Evolutionary conservation across 257 asterid genomes (phyloP), one percentile per base, ranked within the genome.

Genomic region (Rehmannia glutinosa): DNA sequence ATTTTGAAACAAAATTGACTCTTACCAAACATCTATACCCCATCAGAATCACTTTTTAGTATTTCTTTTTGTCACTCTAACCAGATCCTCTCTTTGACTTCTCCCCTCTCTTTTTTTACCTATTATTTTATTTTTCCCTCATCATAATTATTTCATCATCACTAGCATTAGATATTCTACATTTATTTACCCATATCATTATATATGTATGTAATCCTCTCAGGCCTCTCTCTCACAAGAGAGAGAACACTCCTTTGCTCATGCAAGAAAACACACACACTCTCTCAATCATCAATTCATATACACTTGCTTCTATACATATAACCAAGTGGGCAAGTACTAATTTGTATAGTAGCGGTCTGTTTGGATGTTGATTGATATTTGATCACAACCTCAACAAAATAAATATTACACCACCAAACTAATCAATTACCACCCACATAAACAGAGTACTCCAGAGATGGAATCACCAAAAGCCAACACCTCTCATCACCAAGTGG

Each of bases 401-500:
- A 32, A 66, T 59, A 60, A 64, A 24, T 23, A 53, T 10, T 24
- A 56, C 61, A 9, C 25, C 41, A 49, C 38, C 45, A 4, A 41
- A 19, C 30, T 21, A 49, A 49, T 0, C 13, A 5, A 43, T 13
- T 20, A 10, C 50, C 25, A 12, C 61, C 10, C 57, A 25, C 15
- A 12, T 2, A 11, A 27, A 17, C 17, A 6, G 43, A 38, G 1
- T 19, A 35, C 8, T 4, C 15, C 11, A 41, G 38, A 80, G 51
- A 30, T 80, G 86, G 88, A 83, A 60, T 66, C 77, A 58, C 69
- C 11, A 75, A 9, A 4, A 19, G 55, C 39, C 33, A 42, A 16
- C 56, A 24, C 38, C 46, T 28, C 73, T 60, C 58, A 55, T 45
- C 67, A 8, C 24, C 65, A 32, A 45, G 75, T 71, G 60, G 80